Conservation (phyloP, 2,329 filamentous ascomycete species). For the Cordyceps tenuipes region DNA sequence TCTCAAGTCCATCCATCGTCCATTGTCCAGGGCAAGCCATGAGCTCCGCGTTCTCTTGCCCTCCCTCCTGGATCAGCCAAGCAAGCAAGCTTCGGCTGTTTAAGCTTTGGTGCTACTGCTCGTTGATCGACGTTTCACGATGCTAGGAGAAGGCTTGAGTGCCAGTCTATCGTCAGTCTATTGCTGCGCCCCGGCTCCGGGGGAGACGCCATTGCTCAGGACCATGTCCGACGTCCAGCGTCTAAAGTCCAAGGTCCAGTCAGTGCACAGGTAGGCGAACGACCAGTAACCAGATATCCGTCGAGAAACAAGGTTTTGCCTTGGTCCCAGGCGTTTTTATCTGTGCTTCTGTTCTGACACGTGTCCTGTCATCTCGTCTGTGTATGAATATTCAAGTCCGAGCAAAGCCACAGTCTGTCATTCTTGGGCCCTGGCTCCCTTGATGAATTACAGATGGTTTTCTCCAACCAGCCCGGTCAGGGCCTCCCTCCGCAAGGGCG, state of each 20-base stretch:
- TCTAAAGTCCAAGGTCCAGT: too few species aligned
- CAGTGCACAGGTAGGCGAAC: too few species aligned
- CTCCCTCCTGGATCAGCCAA: neutral
- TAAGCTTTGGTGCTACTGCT: neutral
- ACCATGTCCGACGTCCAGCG: too few species aligned
- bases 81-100: neutral
- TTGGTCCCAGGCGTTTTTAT: neutral
- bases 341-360: neutral
- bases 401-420: too few species aligned
- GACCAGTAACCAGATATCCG: neutral
- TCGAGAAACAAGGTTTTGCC: constrained; percentile 2
- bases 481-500: too few species aligned
- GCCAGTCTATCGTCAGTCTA: too few species aligned
- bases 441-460: too few species aligned
- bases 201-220: neutral
- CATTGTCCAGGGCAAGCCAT: neutral
- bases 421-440: too few species aligned
- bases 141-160: neutral
- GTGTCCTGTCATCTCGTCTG: neutral
- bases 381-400: too few species aligned
- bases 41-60: neutral
- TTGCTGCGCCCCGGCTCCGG: neutral
- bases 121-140: neutral
- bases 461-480: too few species aligned
- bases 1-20: neutral